These are phyloP conservation scores for Suillus spraguei DNA, from an alignment of 768 basidiomycete species.

Conservation along the genomic window DNA sequence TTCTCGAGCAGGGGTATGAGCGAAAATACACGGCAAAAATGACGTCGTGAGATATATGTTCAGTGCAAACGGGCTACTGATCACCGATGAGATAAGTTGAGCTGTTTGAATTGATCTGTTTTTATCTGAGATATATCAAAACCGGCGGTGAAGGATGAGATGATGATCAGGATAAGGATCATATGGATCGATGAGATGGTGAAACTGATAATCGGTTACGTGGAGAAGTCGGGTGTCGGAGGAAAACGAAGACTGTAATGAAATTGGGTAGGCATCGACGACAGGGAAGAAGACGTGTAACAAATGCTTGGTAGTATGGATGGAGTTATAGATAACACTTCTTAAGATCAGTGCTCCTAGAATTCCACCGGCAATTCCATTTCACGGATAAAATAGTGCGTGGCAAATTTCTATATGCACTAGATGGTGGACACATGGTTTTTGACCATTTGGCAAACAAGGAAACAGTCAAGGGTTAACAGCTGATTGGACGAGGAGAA, in stretches of 20 bases:
- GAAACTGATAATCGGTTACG: slow-evolving; percentile 10
- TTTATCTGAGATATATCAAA: slow-evolving; percentile 12
- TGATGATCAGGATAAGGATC: slow-evolving; percentile 10
- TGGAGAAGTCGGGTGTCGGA: slow-evolving; percentile 9
- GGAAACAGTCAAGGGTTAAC: neutral
- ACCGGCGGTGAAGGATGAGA: slow-evolving; percentile 5
- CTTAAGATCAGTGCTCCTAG: neutral
- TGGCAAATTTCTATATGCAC: slow-evolving; percentile 5
- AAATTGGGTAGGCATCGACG: neutral
- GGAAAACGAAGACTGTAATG: slow-evolving; percentile 6
- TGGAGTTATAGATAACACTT: neutral
- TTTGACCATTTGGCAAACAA: neutral
- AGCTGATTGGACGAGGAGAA: neutral
- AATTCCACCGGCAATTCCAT: slow-evolving; percentile 2
- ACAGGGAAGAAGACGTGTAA: slow-evolving; percentile 8
- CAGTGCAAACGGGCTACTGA: neutral
- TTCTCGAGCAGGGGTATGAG: slow-evolving; percentile 5
- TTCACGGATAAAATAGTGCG: slow-evolving; percentile 4
- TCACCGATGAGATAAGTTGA: slow-evolving; percentile 10
- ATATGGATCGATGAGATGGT: slow-evolving; percentile 13
- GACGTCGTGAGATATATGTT: slow-evolving; percentile 11
- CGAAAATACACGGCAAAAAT: slow-evolving; percentile 7
- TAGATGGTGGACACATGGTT: neutral
- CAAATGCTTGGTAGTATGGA: neutral
- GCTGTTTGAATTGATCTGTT: slow-evolving; percentile 14